phyloP scores from a whole-genome alignment of 1,284 basidiomycete genomes.

The Neolentinus lepideus region DNA sequence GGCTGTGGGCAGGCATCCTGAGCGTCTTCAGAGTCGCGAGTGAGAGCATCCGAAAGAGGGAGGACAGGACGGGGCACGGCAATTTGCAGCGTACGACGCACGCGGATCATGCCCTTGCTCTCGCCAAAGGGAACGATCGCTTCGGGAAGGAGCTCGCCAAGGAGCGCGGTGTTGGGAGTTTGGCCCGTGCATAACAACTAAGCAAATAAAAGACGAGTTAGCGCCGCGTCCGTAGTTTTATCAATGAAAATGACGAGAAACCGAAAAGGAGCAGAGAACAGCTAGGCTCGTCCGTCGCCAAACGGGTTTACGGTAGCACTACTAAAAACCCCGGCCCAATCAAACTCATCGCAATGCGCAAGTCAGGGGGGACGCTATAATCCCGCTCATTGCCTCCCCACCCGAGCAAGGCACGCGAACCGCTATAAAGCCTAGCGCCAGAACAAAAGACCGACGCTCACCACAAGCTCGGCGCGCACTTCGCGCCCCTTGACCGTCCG shows the following conservation, averaged over 20 bases:
- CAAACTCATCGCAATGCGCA: no score
- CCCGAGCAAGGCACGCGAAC: no score
- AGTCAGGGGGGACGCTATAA: no score
- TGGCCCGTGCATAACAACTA: constrained; percentile 76
- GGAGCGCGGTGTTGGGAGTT: constrained; percentile 57
- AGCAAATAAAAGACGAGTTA: no score
- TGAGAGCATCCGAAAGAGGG: constrained; percentile 1
- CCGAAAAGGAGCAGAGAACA: not conserved
- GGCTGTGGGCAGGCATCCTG: no score
- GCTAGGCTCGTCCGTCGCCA: no score
- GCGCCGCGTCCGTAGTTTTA: no score
- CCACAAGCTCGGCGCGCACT: constrained; percentile 58
- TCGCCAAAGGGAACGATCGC: constrained; percentile 36
- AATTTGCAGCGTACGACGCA: constrained; percentile 58
- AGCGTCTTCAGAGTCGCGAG: no score
- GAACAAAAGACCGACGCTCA: constrained; percentile 28
- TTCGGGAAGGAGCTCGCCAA: constrained; percentile 41
- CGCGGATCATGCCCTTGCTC: constrained; percentile 40
- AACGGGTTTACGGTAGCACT: not conserved
- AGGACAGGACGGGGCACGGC: constrained; percentile 18
- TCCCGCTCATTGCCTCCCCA: no score
- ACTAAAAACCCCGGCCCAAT: no score
- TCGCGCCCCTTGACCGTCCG: constrained; percentile 50
- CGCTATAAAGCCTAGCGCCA: no score
- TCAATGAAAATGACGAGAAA: not conserved